Evolutionary conservation across 495 filamentous ascomycete genomes (phyloP).

Genomic region (Aspergillus taichungensis): DNA sequence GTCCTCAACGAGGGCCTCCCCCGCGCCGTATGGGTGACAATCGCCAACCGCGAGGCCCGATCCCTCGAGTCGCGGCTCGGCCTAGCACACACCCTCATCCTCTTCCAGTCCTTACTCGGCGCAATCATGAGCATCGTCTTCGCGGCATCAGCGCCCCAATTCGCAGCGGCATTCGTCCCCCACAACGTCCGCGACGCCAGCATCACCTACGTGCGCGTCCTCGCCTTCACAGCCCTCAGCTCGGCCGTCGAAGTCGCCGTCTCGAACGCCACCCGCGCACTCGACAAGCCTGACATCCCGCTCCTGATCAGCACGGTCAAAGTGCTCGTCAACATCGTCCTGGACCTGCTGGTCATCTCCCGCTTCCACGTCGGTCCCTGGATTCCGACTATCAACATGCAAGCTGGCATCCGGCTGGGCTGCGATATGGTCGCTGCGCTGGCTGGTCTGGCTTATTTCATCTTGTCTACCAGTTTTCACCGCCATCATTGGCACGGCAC

Average conservation of each 20-base stretch:
- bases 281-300: conserved; percentile 67
- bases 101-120: conserved; percentile 49
- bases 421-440: conserved; percentile 52
- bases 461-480: conserved; percentile 23
- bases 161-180: conserved; percentile 58
- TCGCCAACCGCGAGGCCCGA: conserved; percentile 55
- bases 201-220: conserved; percentile 58
- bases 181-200: conserved; percentile 43
- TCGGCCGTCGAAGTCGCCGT: conserved; percentile 59
- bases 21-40: conserved; percentile 58
- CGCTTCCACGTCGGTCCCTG: conserved; percentile 51
- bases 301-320: conserved; percentile 57
- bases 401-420: conserved; percentile 53
- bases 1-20: conserved; percentile 71
- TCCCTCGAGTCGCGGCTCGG: conserved; percentile 41
- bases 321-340: conserved; percentile 57
- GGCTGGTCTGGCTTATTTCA: conserved; percentile 52
- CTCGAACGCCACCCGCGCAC: conserved; percentile 49
- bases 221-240: conserved; percentile 50
- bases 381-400: conserved; percentile 50
- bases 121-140: conserved; percentile 56
- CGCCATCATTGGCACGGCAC: neutral
- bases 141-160: conserved; percentile 39
- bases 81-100: conserved; percentile 56
- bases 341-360: conserved; percentile 64